Percentiles rank a stretch among this genome's conserved stretches.
Evolutionary conservation across 495 filamentous ascomycete genomes (phyloP).

Genomic region (Penicillium taxi): DNA sequence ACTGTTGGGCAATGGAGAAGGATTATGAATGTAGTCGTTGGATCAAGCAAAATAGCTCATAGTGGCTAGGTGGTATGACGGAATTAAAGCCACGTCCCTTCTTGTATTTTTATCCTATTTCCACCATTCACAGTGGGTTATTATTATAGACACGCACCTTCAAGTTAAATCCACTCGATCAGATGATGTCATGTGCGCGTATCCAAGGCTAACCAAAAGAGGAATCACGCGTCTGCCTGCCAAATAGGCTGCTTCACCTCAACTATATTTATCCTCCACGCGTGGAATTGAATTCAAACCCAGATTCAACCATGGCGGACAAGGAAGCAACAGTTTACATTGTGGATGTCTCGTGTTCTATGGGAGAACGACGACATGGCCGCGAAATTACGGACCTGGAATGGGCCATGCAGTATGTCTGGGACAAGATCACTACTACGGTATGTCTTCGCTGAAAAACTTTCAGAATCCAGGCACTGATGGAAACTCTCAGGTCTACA

Average conservation of each 20-base stretch:
- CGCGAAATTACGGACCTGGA: slow-evolving; percentile 75
- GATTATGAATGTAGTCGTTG: neutral
- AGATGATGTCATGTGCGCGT: slow-evolving; percentile 43
- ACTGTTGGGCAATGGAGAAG: neutral
- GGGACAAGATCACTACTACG: slow-evolving; percentile 87
- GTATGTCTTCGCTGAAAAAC: slow-evolving; percentile 26
- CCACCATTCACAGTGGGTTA: neutral
- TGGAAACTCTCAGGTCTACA: slow-evolving; percentile 50
- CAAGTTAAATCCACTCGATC: slow-evolving; percentile 5
- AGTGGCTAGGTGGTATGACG: slow-evolving; percentile 4
- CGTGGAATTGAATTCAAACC: too few species aligned
- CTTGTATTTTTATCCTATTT: too few species aligned
- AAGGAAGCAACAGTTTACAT: slow-evolving; percentile 94
- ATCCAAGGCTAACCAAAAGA: slow-evolving; percentile 26
- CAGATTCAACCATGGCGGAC: slow-evolving; percentile 61
- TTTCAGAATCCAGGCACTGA: neutral
- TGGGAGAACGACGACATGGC: slow-evolving; percentile 67
- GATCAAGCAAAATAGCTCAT: neutral
- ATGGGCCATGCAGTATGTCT: slow-evolving; percentile 87
- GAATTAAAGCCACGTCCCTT: slow-evolving; percentile 4
- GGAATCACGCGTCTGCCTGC: slow-evolving; percentile 43
- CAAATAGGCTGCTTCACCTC: too few species aligned
- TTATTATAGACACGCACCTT: slow-evolving; percentile 6
- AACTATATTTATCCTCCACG: too few species aligned
- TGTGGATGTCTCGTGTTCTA: slow-evolving; percentile 76